Conservation (phyloP, 495 filamentous ascomycete species). For the Aspergillus hancockii region DNA sequence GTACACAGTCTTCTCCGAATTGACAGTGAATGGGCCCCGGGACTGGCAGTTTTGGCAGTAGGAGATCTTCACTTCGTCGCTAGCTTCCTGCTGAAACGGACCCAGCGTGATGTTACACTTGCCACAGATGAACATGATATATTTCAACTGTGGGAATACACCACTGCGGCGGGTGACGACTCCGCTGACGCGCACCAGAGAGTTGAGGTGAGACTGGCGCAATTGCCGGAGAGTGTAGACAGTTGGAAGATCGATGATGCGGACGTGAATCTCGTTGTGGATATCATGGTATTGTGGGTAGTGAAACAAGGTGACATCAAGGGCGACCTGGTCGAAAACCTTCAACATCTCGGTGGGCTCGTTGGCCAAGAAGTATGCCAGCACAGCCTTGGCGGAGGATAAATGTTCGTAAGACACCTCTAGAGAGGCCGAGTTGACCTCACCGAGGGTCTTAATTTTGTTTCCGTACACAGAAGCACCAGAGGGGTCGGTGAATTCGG, state of each 20-base stretch:
- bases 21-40: conserved; percentile 91
- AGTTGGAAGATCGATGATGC: conserved; percentile 91
- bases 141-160: conserved; percentile 97
- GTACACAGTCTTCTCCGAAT: conserved; percentile 98
- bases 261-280: conserved; percentile 96
- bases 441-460: conserved; percentile 88
- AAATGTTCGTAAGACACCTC: conserved; percentile 97
- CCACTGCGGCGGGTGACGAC: conserved; percentile 96
- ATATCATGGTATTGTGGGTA: conserved; percentile 98
- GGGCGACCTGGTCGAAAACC: conserved; percentile 95
- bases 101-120: conserved; percentile 93
- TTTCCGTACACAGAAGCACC: conserved; percentile 92
- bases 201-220: conserved; percentile 95
- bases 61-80: conserved; percentile 90
- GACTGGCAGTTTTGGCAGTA: conserved; percentile 99
- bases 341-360: conserved; percentile 90
- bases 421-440: conserved; percentile 92
- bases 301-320: conserved; percentile 91
- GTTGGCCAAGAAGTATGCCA: conserved; percentile 98
- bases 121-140: conserved; percentile 93
- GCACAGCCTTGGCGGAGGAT: conserved; percentile 82
- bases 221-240: conserved; percentile 96
- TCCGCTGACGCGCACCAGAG: conserved; percentile 88
- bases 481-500: conserved; percentile 86
- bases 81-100: conserved; percentile 96